Evolutionary conservation across 495 filamentous ascomycete species (phyloP).

Genomic region (Hypomontagnella submonticulosa): DNA sequence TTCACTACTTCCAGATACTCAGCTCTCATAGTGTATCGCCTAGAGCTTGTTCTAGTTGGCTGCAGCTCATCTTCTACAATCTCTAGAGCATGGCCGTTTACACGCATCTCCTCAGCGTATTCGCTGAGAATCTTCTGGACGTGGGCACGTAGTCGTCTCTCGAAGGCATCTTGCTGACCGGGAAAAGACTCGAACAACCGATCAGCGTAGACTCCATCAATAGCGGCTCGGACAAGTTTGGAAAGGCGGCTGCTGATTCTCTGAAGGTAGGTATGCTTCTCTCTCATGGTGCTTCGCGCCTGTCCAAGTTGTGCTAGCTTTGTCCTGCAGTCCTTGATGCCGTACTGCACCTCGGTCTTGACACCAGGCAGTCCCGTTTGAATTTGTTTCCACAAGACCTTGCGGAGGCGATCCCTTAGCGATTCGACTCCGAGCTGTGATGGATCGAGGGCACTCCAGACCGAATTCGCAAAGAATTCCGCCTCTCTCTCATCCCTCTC

Average conservation of each 20-base stretch:
- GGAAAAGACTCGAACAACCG: slow-evolving; percentile 41
- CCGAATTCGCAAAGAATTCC: slow-evolving; percentile 46
- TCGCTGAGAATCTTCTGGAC: slow-evolving; percentile 43
- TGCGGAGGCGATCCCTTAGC: slow-evolving; percentile 35
- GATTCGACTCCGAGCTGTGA: slow-evolving; percentile 33
- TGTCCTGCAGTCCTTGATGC: slow-evolving; percentile 34
- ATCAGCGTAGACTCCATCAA: slow-evolving; percentile 44
- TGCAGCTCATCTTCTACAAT: slow-evolving; percentile 41
- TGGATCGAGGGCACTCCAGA: slow-evolving; percentile 30
- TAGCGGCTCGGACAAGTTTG: slow-evolving; percentile 33
- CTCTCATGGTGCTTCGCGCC: slow-evolving; percentile 41
- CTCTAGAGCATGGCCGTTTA: slow-evolving; percentile 43
- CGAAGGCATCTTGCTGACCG: slow-evolving; percentile 40
- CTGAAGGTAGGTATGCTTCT: slow-evolving; percentile 59
- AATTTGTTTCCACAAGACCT: slow-evolving; percentile 42
- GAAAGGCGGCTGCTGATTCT: slow-evolving; percentile 39
- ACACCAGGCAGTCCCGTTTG: slow-evolving; percentile 36
- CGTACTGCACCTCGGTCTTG: slow-evolving; percentile 36
- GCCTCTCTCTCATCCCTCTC: slow-evolving; percentile 50
- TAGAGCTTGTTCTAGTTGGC: slow-evolving; percentile 14
- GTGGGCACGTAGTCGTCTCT: slow-evolving; percentile 46
- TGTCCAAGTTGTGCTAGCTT: slow-evolving; percentile 40
- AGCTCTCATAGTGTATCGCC: slow-evolving; percentile 22
- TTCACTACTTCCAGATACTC: slow-evolving; percentile 23
- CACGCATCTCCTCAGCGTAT: slow-evolving; percentile 46